phyloP scores from a whole-genome alignment of 176 grass and related monocot genomes.

The Coix lacrymajobi region DNA sequence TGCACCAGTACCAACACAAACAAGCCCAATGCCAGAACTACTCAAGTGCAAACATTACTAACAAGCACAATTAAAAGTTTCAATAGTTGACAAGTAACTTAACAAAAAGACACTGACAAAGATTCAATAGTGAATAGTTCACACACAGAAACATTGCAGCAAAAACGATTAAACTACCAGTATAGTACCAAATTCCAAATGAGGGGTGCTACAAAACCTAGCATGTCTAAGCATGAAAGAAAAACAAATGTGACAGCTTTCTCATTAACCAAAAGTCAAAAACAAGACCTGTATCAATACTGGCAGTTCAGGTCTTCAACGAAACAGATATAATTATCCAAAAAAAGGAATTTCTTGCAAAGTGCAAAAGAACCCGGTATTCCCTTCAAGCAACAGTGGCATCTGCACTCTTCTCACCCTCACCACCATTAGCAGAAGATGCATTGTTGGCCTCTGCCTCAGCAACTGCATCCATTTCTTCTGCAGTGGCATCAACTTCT shows the following conservation, averaged over 20 bases:
- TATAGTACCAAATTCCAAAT: neutral
- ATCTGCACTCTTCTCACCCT: constrained; percentile 32
- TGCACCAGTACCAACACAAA: neutral
- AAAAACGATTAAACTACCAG: neutral
- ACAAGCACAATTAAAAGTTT: neutral
- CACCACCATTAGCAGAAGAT: constrained; percentile 3
- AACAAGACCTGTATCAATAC: constrained; percentile 5
- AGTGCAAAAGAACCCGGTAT: neutral
- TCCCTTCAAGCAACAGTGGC: constrained; percentile 38
- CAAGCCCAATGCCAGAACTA: neutral
- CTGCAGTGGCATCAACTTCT: constrained; percentile 44
- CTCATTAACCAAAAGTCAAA: constrained; percentile 20
- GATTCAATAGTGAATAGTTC: neutral
- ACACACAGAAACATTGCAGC: neutral
- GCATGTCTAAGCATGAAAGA: neutral
- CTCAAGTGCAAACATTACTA: neutral
- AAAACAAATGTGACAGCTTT: neutral
- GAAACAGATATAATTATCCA: constrained; percentile 15
- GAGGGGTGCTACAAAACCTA: neutral
- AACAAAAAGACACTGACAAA: neutral
- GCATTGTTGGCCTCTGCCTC: constrained; percentile 45
- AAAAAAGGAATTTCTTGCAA: neutral
- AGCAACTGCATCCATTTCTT: constrained; percentile 61
- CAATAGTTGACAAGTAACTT: neutral
- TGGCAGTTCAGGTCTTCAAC: neutral